phyloP scores from a whole-genome alignment of 2,329 filamentous ascomycete genomes.

The Aspergillus fijiensis region DNA sequence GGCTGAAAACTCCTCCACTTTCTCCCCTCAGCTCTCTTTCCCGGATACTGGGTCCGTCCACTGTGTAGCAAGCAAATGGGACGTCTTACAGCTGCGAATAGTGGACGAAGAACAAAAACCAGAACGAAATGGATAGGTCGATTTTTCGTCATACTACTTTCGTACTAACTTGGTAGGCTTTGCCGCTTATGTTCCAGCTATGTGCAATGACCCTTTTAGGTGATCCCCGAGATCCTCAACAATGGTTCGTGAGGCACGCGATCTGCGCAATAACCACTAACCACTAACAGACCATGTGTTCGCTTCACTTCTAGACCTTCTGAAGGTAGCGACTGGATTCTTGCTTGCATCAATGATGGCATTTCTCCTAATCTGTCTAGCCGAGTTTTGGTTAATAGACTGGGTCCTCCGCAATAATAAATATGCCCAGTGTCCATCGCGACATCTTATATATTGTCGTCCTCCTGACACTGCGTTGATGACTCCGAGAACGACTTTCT shows the following conservation, averaged over 20 bases:
- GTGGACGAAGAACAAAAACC: background rate
- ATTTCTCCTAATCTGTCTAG: too few species aligned
- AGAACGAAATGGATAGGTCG: too few species aligned
- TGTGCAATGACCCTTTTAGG: background rate
- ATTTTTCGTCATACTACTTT: too few species aligned
- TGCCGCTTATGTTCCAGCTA: background rate
- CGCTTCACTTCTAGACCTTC: background rate
- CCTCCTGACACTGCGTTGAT: too few species aligned
- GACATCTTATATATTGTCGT: too few species aligned
- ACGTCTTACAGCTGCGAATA: background rate
- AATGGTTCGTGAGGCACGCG: background rate
- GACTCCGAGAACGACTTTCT: too few species aligned
- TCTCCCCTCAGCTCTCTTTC: background rate
- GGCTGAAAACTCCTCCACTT: background rate
- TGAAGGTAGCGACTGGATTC: background rate
- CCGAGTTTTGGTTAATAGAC: too few species aligned
- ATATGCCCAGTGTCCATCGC: too few species aligned
- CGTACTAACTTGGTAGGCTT: too few species aligned
- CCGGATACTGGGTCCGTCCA: background rate
- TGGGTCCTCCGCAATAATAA: too few species aligned
- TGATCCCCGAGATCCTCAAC: background rate
- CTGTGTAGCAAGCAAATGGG: background rate
- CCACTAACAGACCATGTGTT: background rate
- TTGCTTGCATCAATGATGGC: background rate
- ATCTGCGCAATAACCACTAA: background rate